Evolutionary conservation across 495 filamentous ascomycete species (phyloP).

Genomic region (Podospora pseudocomata): DNA sequence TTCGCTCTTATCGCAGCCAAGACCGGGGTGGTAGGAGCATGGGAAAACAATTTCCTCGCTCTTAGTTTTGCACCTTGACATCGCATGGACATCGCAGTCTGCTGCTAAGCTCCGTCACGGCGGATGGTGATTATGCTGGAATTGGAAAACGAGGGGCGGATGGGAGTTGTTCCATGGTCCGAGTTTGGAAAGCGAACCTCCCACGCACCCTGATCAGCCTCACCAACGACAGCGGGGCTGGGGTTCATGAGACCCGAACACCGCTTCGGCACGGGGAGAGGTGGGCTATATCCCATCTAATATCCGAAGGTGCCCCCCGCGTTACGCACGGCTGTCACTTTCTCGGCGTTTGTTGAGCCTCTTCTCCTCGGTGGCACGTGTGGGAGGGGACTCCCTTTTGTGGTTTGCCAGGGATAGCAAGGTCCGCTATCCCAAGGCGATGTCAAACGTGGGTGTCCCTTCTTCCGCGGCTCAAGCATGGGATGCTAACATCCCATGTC

Average conservation of each 20-base stretch:
- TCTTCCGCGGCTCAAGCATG: background rate
- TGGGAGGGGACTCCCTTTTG: background rate
- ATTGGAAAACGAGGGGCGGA: background rate
- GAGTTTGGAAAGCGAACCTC: background rate
- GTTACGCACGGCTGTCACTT: background rate
- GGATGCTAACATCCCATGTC: background rate
- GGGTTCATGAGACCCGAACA: background rate
- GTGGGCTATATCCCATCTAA: background rate
- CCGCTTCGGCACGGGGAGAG: background rate
- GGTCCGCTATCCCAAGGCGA: background rate
- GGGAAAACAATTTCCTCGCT: background rate
- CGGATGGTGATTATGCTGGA: no score
- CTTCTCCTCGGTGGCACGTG: background rate
- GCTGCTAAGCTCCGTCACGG: background rate
- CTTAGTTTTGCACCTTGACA: background rate
- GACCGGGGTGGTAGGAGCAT: background rate
- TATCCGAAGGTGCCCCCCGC: background rate
- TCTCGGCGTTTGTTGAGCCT: background rate
- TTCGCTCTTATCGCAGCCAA: background rate
- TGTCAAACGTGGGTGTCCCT: background rate
- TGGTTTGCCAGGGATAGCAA: background rate
- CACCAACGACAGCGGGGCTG: background rate
- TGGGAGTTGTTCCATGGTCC: background rate
- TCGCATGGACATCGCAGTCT: background rate
- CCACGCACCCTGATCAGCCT: slow-evolving; percentile 12